Percentiles rank a stretch among this genome's conserved stretches.
These are phyloP conservation scores for Aspergillus sclerotioniger DNA, from an alignment of 495 filamentous ascomycete genomes.

Conservation along the genomic window DNA sequence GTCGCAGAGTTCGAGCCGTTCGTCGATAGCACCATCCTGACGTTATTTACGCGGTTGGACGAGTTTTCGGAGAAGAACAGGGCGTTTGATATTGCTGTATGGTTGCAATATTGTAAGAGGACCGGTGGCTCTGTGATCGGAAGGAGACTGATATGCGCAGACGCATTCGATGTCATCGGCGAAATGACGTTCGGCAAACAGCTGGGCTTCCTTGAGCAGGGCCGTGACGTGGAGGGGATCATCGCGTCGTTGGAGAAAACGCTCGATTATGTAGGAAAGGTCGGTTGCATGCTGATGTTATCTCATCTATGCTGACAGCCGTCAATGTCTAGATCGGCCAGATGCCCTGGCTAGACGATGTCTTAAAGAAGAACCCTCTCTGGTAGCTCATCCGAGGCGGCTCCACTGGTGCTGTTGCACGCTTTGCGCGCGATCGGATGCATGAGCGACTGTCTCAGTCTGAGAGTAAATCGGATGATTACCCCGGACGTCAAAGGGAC, in stretches of 20 bases:
- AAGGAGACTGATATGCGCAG: background rate
- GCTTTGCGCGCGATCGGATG: conserved; percentile 18
- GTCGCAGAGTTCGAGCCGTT: too few relatives aligned
- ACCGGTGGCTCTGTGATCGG: too few relatives aligned
- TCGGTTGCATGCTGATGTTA: too few relatives aligned
- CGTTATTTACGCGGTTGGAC: too few relatives aligned
- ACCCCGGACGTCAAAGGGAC: conserved; percentile 12
- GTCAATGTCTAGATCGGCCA: background rate
- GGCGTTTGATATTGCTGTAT: too few relatives aligned
- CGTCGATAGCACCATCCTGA: too few relatives aligned
- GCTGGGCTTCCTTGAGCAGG: background rate
- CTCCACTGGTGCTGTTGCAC: background rate
- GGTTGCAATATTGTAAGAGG: too few relatives aligned
- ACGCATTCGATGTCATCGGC: background rate
- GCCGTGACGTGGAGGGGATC: background rate
- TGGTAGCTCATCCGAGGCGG: background rate
- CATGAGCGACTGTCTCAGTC: conserved; percentile 19
- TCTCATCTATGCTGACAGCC: too few relatives aligned
- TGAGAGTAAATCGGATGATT: background rate
- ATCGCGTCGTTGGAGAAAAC: background rate
- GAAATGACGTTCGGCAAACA: background rate
- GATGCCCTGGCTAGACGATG: background rate
- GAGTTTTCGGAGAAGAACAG: too few relatives aligned
- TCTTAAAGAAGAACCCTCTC: background rate
- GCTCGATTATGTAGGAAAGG: background rate